Base-by-base conservation (phyloP, 176 grass and related monocot genomes). In the Secale cereale region DNA sequence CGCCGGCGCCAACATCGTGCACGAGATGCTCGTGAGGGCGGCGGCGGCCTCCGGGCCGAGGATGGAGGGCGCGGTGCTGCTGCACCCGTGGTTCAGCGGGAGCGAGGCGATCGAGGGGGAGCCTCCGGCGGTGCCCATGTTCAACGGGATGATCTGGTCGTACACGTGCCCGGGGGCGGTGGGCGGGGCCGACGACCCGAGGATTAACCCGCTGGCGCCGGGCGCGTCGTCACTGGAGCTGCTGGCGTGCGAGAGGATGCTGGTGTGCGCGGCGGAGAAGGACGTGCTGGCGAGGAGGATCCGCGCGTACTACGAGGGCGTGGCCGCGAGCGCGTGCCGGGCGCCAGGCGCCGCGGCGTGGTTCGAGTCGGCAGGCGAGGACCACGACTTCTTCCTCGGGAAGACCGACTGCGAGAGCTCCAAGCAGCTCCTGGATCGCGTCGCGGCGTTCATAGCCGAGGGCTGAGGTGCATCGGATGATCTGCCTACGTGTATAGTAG, bases 1-100 rank as follows among this genome's bases (percentile, higher is more conserved):
- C 85, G 86, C 95, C 0, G 90, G 92, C 12, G 95, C 61, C 41
- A 97, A 89, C 90, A 92, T 97, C 76, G 88, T 80, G 19, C 92
- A 97, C 83, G 32, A 94, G 23, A 36, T 91, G 61, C 77, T 83
- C 1, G 3, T 87, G 83, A 78, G 73, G 13, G 86, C 66, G n/a
- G 26, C 22, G 86, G 61, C 63, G 3, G 17, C 26, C 77, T n/a
- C 8, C 28, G 82, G 36, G 41, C 72, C 77, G 28, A 85, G 73
- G 16, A 31, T 95, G 10, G 59, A 61, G 41, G 93, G 90, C 36
- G 46, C 64, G 22, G 22, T 92, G 12, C 43, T 95, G 10, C 36
- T 95, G 26, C 83, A 95, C 23, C 88, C 93, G 1, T 95, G 61
- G 68, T 90, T 93, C 54, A 37, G 65, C 54, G 88, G 87, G 59